Base-by-base conservation (phyloP, 495 filamentous ascomycete species). In the Chlorociboria aeruginascens region DNA sequence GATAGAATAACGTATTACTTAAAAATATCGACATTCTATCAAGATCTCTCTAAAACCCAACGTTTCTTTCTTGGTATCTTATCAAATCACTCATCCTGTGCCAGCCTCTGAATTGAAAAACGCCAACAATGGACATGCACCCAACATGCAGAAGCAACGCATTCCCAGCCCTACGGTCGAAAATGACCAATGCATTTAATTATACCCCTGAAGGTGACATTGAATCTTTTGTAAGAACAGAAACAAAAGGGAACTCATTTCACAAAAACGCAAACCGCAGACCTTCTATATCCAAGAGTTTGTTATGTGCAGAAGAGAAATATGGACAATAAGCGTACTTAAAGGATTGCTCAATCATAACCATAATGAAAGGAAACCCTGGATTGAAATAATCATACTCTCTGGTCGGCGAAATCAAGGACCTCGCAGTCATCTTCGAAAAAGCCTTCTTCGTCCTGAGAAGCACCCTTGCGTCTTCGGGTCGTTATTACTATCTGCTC, bases 381-480 rank as follows among this genome's bases (percentile, higher is more conserved):
- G 20, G 20, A 4, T 2, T 25, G 4, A 25, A 25, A 25, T 43
- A 3, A 40, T 79, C 69, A 90, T 32, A 90, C 86, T 56, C 86
- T 71, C 60, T 93, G 85, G 56, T 83, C 79, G 10, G 86, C 86
- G 76, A 89, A 94, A 67, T 95, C 89, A 54, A 95, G 69, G 48
- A 95, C 84, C 58, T 93, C 89, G 58, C 85, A 90, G 61, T 92
- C 89, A 59, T 95, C 87, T 62, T 95, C 89, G 56, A 95, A 95
- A 63, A 95, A 92, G 3, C 86, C 88, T 33, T 89, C 84, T 12
- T 78, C 76, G 9, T 33, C 42, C 20, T 72, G 73, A 13, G 31
- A 53, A 60, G 61, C 67, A 58, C 71, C 81, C 66, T 74, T 83
- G 66, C 66, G 68, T n/a, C 83, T 68, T 36, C 86, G 69, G 1